Base-by-base conservation (phyloP, 2,329 filamentous ascomycete genomes). In the Fusarium sp. region DNA sequence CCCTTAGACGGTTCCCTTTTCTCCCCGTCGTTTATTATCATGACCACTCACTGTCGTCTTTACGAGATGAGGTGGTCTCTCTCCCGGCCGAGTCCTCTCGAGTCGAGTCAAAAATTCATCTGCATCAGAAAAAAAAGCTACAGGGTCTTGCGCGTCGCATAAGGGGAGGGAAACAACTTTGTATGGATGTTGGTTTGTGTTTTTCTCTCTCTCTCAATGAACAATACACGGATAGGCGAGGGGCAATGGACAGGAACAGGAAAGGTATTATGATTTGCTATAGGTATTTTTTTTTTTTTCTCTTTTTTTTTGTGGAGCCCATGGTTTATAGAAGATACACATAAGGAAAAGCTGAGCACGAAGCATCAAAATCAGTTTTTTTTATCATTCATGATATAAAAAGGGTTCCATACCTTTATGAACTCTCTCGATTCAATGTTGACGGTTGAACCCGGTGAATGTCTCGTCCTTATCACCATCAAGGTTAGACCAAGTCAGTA, bases 261-360 rank as follows among this genome's bases (percentile, higher is more conserved):
- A 36, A 40, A 31, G 36, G 50, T 50, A 4, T 31, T 29, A 61
- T 20, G 68, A 42, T 58, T 69, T 68, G 54, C 68, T 70, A 58
- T 53, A 62, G 38, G 40, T 68, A 61, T 65, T n/a, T n/a, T 49
- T n/a, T 25, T n/a, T 16, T 29, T 9, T 11, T 2, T 4, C 4
- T 16, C 16, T 10, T 11, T 2, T 4, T 2, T 27, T 27, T 49
- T 49, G 16, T 27, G 44, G 23, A 49, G 44, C 44, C 9, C 23
- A 49, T 16, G 44, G 23, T 49, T 49, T 27, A 49, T 49, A 49
- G 44, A 49, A 27, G 23, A 29, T 49, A 49, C 9, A 49, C 9
- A 49, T 16, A 49, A 9, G 14, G 18, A 42, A 49, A 49, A 27
- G 25, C 44, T 49, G 23, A 49, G 14, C 42, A 46, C 44, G 14